Conservation (phyloP, 768 basidiomycete species). For the Termitomyces eurrhizus region DNA sequence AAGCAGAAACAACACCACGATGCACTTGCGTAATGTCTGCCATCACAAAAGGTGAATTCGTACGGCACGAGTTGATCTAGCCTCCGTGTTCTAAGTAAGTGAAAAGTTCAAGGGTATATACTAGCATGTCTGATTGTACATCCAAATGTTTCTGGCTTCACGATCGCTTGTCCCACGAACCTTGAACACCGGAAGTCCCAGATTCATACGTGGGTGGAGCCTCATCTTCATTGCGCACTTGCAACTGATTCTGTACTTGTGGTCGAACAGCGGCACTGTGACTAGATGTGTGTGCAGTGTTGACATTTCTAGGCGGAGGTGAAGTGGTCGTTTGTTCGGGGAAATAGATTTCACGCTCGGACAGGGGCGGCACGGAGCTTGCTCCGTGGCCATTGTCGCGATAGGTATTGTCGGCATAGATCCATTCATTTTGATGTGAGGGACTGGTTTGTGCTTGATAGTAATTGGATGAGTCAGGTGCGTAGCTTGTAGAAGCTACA, state of each 20-base stretch:
- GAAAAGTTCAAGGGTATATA: not conserved
- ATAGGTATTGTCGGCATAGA: slow-evolving; percentile 57
- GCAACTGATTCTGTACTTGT: slow-evolving; percentile 28
- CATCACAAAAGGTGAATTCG: not conserved
- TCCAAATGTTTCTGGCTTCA: slow-evolving; percentile 1
- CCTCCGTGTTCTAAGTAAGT: slow-evolving; percentile 9
- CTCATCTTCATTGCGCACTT: slow-evolving; percentile 36
- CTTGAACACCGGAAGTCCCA: slow-evolving; percentile 41
- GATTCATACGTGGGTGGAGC: slow-evolving; percentile 66
- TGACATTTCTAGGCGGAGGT: slow-evolving; percentile 38
- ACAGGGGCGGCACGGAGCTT: slow-evolving; percentile 36
- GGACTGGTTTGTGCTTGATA: slow-evolving; percentile 31
- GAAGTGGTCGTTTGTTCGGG: slow-evolving; percentile 23
- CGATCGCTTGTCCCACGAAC: slow-evolving; percentile 49
- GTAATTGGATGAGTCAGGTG: slow-evolving; percentile 25
- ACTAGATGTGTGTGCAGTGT: slow-evolving; percentile 19
- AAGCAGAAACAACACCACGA: not conserved
- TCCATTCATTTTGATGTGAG: slow-evolving; percentile 36
- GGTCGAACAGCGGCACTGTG: slow-evolving; percentile 40
- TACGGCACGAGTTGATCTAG: not conserved
- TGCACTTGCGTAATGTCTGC: not conserved
- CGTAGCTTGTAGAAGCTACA: slow-evolving; percentile 25
- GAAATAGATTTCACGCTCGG: slow-evolving; percentile 24
- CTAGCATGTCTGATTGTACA: not conserved
- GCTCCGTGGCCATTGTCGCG: slow-evolving; percentile 25